Conservation (phyloP, 352 stramenopile species). For the Elongisporangium anandrum region DNA sequence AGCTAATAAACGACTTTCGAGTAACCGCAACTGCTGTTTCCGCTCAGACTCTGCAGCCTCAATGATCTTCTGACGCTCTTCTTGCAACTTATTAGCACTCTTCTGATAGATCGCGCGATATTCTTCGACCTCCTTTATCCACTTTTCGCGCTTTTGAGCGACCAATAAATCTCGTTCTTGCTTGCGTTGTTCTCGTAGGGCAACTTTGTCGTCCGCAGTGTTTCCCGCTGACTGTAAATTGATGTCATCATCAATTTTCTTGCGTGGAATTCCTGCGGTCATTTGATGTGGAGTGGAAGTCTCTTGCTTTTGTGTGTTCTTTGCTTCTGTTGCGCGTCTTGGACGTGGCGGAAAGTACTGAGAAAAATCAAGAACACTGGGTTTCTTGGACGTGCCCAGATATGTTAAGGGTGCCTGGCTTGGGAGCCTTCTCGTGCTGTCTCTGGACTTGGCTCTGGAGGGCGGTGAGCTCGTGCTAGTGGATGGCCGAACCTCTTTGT, state of each 20-base stretch:
- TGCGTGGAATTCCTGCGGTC: not conserved
- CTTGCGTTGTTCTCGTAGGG: not conserved
- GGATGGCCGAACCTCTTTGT: not conserved
- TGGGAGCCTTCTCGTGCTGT: not conserved
- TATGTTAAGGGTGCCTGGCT: not conserved
- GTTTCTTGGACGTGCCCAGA: not conserved
- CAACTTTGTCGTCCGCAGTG: not conserved
- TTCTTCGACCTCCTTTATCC: not conserved
- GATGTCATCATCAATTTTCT: not conserved
- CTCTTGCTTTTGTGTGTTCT: not conserved
- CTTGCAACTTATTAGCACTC: not conserved
- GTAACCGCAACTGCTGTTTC: not conserved
- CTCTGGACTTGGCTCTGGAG: not conserved
- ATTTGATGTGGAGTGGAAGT: not conserved
- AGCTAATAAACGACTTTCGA: not conserved
- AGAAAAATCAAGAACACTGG: not conserved
- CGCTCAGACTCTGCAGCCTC: not conserved
- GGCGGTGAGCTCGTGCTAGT: not conserved
- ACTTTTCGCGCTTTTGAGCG: not conserved
- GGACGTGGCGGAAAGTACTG: not conserved
- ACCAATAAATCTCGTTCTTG: not conserved
- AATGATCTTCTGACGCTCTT: not conserved
- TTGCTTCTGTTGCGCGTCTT: not conserved
- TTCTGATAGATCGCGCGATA: not conserved
- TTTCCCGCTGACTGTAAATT: not conserved